Evolutionary conservation across 179 eudicot genomes (phyloP).

Genomic region (Gypsophila paniculata): DNA sequence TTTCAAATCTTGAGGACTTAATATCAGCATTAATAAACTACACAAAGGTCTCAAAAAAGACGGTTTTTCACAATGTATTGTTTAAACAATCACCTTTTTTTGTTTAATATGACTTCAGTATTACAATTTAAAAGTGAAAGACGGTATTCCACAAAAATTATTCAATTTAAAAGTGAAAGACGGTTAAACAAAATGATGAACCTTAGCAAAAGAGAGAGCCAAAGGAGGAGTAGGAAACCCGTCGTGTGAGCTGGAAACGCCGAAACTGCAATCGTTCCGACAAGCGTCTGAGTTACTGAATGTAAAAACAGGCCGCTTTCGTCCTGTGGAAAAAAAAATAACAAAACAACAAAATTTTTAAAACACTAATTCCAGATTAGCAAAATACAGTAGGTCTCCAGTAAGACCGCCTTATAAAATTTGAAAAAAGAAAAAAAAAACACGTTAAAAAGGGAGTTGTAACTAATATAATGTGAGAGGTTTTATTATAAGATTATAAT

Average conservation of each 20-base stretch:
- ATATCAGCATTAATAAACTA: too few species aligned
- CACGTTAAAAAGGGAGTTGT: too few species aligned
- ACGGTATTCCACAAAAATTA: background rate
- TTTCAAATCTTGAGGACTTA: too few species aligned
- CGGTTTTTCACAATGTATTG: too few species aligned
- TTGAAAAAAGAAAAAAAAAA: too few species aligned
- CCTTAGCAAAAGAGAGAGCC: slow-evolving; percentile 66
- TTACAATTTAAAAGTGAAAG: too few species aligned
- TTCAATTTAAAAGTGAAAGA: background rate
- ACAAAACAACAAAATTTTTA: too few species aligned
- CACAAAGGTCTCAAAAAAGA: background rate
- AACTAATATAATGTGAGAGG: too few species aligned
- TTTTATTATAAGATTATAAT: too few species aligned
- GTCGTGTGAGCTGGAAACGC: slow-evolving; percentile 34
- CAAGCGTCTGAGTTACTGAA: slow-evolving; percentile 17
- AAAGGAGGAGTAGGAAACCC: slow-evolving; percentile 48
- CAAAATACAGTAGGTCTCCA: background rate
- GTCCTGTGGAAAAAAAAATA: slow-evolving; percentile 30
- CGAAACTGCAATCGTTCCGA: slow-evolving; percentile 27
- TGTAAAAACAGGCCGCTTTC: slow-evolving; percentile 41
- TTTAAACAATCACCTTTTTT: too few species aligned
- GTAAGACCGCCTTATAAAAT: too few species aligned
- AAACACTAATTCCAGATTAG: background rate
- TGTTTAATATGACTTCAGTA: too few species aligned
- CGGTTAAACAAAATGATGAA: background rate